A percentile compares a stretch with the other conserved stretches of the same genome.
Conservation (phyloP, 331 rosid genomes). For the Quercus phellos region DNA sequence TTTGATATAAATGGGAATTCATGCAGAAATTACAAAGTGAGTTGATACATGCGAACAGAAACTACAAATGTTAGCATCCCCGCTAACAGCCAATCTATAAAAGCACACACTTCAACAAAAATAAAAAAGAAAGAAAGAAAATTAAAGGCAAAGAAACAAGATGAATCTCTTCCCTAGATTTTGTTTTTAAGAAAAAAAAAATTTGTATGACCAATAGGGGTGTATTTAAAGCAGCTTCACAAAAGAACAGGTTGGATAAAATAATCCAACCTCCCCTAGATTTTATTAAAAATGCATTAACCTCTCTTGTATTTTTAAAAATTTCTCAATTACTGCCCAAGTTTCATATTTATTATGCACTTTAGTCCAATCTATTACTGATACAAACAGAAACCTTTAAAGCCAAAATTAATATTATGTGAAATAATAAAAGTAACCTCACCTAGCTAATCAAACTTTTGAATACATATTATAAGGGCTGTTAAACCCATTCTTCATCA, state of each 20-base stretch:
- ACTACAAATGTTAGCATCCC: background rate
- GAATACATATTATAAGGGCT: background rate
- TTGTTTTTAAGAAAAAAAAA: too few relatives aligned
- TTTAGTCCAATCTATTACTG: background rate
- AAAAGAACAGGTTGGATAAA: too few relatives aligned
- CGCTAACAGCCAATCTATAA: background rate
- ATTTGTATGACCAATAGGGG: background rate
- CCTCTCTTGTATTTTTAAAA: background rate
- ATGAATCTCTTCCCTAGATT: too few relatives aligned
- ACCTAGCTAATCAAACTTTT: background rate
- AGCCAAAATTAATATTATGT: background rate
- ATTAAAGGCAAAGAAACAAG: too few relatives aligned
- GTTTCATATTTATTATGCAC: background rate
- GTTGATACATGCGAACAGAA: background rate
- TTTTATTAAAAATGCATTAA: too few relatives aligned
- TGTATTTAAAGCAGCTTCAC: background rate
- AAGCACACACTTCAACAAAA: too few relatives aligned
- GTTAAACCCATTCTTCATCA: background rate
- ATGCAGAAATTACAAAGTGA: too few relatives aligned
- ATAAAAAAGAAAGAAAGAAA: too few relatives aligned
- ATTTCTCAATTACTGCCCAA: background rate
- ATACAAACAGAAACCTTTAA: background rate
- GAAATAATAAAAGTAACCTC: background rate
- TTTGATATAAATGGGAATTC: background rate
- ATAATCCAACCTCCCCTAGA: background rate